Evolutionary conservation across 352 stramenopile genomes (phyloP).

Genomic region (Discostella stelligera): DNA sequence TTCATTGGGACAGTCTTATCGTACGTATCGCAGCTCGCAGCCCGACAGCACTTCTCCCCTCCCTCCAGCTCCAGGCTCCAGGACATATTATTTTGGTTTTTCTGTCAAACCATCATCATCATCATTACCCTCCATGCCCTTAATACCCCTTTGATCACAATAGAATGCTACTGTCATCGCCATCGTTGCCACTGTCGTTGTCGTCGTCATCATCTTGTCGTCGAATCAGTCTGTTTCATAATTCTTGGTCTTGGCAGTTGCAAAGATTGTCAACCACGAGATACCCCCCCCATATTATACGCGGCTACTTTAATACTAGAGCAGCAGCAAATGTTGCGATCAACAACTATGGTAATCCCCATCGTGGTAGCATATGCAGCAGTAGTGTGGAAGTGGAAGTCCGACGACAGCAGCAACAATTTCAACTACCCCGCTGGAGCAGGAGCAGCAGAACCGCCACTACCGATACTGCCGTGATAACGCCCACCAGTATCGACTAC

Average conservation of each 20-base stretch:
- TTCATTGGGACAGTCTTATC: too few species aligned
- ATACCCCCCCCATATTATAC: neutral
- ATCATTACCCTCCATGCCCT: neutral
- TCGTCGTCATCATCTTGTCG: neutral
- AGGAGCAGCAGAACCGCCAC: too few species aligned
- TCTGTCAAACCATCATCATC: too few species aligned
- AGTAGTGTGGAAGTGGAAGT: neutral
- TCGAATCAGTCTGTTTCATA: neutral
- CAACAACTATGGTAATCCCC: neutral
- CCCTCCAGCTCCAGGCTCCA: too few species aligned
- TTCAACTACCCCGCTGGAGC: neutral
- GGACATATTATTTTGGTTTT: too few species aligned
- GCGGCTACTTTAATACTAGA: neutral
- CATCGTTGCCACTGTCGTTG: neutral
- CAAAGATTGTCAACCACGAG: neutral
- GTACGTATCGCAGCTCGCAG: too few species aligned
- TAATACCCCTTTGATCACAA: neutral
- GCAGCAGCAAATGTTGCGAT: neutral
- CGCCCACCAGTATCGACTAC: constrained; percentile 4
- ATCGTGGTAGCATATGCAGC: neutral
- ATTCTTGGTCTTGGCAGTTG: neutral
- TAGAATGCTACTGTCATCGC: neutral
- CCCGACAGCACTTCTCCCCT: too few species aligned
- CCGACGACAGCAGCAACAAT: neutral
- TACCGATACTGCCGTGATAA: neutral